Percentiles rank a stretch among this genome's conserved stretches.
phyloP scores from a whole-genome alignment of 257 asterid genomes.

The Leonotis leonurus region DNA sequence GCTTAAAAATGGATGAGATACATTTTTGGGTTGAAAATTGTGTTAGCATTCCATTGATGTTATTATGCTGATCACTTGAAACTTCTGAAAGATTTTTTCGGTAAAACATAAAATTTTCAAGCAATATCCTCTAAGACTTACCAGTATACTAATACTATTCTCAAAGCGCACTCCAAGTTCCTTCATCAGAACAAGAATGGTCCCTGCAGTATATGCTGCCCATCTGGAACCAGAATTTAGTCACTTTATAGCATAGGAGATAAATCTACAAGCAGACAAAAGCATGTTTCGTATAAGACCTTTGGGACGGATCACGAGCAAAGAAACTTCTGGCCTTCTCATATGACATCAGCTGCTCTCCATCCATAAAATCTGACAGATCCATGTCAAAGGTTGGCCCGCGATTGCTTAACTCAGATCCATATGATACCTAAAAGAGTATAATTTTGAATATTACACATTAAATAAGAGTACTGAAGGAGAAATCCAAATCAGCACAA shows the following conservation, averaged over 20 bases:
- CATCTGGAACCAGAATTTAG: conserved; percentile 47
- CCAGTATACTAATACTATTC: conserved; percentile 81
- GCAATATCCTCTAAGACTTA: conserved; percentile 17
- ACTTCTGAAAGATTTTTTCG: background rate
- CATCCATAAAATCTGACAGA: conserved; percentile 83
- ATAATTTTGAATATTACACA: background rate
- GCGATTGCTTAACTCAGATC: conserved; percentile 95
- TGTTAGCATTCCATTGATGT: too few species aligned
- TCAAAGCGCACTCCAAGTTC: conserved; percentile 75
- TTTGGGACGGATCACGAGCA: conserved; percentile 91
- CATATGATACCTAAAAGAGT: conserved; percentile 76
- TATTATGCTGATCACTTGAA: background rate
- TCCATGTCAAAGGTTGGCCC: conserved; percentile 99
- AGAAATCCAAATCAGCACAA: background rate
- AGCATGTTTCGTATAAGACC: conserved; percentile 33
- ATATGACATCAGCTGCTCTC: conserved; percentile 67
- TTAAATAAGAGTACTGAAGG: background rate
- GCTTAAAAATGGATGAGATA: background rate
- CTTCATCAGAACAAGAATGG: conserved; percentile 91
- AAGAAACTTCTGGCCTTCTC: conserved; percentile 76
- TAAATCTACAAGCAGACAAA: conserved; percentile 1
- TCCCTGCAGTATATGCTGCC: conserved; percentile 99
- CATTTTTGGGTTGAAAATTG: too few species aligned
- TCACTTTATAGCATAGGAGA: conserved; percentile 21
- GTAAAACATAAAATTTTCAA: background rate